These are phyloP conservation scores for Fusarium sp. DNA, from an alignment of 2,329 filamentous ascomycete genomes.

Conservation along the genomic window DNA sequence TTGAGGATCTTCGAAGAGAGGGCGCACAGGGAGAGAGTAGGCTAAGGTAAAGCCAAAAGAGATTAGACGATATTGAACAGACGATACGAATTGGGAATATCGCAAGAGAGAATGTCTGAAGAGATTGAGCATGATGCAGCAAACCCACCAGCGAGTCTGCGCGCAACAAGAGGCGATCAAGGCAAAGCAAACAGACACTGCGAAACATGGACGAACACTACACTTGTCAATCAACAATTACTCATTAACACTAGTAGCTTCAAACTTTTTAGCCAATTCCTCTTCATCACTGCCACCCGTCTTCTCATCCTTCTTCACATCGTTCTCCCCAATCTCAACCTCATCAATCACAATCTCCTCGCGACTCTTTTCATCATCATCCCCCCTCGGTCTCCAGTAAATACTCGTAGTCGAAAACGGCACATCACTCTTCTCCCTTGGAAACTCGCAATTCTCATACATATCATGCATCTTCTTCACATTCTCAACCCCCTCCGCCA, in stretches of 20 bases:
- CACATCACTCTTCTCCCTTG: constrained; percentile 31
- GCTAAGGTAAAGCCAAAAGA: not conserved
- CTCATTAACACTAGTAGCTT: constrained; percentile 28
- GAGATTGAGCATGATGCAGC: not conserved
- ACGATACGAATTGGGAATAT: too few species aligned
- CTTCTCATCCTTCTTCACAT: not conserved
- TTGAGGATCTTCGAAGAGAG: not conserved
- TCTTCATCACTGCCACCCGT: not conserved
- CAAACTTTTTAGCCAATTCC: constrained; percentile 25
- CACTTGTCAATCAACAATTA: not conserved
- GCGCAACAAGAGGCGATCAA: not conserved
- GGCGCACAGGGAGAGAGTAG: too few species aligned
- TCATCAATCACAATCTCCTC: not conserved
- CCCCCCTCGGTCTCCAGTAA: constrained; percentile 37
- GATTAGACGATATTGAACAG: fast-evolving
- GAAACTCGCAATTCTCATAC: constrained; percentile 34
- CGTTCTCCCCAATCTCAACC: not conserved
- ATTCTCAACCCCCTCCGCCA: constrained; percentile 30
- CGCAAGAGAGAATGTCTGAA: fast-evolving
- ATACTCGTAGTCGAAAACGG: constrained; percentile 45
- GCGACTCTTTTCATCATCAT: not conserved
- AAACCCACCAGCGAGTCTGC: not conserved
- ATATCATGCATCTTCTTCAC: constrained; percentile 39
- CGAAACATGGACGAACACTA: not conserved
- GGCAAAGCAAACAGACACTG: not conserved